These are phyloP conservation scores for Erysimum cheiranthoides DNA, from an alignment of 345 rosid species.

Conservation along the genomic window DNA sequence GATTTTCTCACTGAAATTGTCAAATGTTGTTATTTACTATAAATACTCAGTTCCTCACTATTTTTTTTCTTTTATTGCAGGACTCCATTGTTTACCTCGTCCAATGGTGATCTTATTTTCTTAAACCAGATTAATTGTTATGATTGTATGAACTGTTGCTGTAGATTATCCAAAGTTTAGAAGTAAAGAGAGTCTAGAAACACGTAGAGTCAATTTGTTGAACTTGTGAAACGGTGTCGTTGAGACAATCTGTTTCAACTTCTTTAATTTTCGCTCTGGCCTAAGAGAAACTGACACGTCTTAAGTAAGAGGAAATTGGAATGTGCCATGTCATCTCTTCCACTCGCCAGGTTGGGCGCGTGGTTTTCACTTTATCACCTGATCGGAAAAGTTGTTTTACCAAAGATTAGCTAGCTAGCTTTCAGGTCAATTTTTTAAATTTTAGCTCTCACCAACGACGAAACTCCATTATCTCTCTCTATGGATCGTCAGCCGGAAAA, in stretches of 20 bases:
- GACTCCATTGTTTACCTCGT: constrained; percentile 51
- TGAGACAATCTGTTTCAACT: background rate
- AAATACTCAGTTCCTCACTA: background rate
- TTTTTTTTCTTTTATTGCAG: constrained; percentile 41
- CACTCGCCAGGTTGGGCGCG: constrained; percentile 14
- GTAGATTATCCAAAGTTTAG: background rate
- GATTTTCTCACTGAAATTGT: background rate
- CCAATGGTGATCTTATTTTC: too few species aligned
- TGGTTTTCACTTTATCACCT: background rate
- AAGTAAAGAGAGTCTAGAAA: background rate
- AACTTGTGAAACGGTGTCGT: background rate
- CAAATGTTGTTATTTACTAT: background rate
- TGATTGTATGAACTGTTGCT: background rate
- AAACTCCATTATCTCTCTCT: background rate
- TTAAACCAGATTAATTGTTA: background rate
- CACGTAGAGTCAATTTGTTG: background rate
- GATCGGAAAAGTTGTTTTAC: constrained; percentile 18
- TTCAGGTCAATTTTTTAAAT: background rate
- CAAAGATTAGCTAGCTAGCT: constrained; percentile 2
- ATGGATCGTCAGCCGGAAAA: constrained; percentile 46
- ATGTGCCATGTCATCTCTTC: background rate
- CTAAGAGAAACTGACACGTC: background rate
- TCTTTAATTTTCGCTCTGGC: background rate
- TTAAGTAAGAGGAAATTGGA: background rate
- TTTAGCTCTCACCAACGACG: constrained; percentile 18